Conservation (phyloP, 805 yeast species). For the Wickerhamomyces chaumierensis region DNA sequence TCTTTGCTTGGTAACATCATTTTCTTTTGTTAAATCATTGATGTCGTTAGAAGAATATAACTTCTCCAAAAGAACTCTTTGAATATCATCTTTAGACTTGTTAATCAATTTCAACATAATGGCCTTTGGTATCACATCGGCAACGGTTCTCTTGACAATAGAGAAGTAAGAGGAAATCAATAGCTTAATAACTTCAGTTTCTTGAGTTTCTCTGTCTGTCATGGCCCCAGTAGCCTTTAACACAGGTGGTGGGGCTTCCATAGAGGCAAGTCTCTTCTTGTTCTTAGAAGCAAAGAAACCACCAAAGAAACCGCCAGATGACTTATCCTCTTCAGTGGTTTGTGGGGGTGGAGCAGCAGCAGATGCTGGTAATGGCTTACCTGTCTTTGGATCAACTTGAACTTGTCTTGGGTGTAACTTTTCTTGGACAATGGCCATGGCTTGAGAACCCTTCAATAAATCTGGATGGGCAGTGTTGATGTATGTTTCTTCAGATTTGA, state of each 20-base stretch:
- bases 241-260: conserved; percentile 97
- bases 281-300: conserved; percentile 89
- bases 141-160: conserved; percentile 87
- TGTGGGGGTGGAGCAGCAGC: conserved; percentile 22
- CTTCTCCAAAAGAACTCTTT: conserved; percentile 79
- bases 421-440: conserved; percentile 86
- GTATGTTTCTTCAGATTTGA: conserved; percentile 81
- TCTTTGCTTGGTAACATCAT: conserved; percentile 85
- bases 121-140: conserved; percentile 92
- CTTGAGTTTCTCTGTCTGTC: conserved; percentile 93
- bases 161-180: conserved; percentile 82
- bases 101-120: conserved; percentile 86
- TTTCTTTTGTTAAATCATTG: conserved; percentile 76
- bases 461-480: conserved; percentile 98
- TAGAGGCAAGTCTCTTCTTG: conserved; percentile 84
- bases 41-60: conserved; percentile 69
- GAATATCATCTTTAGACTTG: conserved; percentile 77
- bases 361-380: conserved; percentile 50
- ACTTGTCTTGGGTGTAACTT: conserved; percentile 63
- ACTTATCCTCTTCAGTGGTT: conserved; percentile 27
- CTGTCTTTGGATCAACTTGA: conserved; percentile 81
- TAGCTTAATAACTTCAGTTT: conserved; percentile 92
- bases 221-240: conserved; percentile 82
- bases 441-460: conserved; percentile 86
- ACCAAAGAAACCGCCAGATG: conserved; percentile 75